A percentile compares a stretch with the other conserved stretches of the same genome.
These are phyloP conservation scores for Lophiostoma macrostomum DNA, from an alignment of 495 filamentous ascomycete species.

Conservation along the genomic window DNA sequence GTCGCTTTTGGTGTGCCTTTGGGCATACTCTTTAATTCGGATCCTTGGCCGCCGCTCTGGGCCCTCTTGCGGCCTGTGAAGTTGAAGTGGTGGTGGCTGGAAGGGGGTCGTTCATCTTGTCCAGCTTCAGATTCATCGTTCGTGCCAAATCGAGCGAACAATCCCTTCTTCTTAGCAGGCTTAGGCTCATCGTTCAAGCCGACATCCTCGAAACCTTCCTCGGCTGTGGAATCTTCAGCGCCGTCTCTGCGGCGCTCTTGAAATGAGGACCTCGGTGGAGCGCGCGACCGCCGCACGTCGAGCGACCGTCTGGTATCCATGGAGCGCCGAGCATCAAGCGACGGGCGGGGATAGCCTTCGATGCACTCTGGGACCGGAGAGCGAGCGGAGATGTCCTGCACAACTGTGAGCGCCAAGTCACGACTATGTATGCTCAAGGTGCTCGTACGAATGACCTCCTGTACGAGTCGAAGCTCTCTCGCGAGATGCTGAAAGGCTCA, in stretches of 20 bases:
- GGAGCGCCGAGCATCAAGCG: slow-evolving; percentile 70
- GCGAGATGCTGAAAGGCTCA: slow-evolving; percentile 93
- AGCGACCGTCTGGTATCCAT: slow-evolving; percentile 64
- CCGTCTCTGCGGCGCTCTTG: slow-evolving; percentile 43
- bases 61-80: slow-evolving; percentile 70
- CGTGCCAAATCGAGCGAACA: slow-evolving; percentile 81
- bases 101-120: slow-evolving; percentile 39
- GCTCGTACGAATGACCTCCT: slow-evolving; percentile 84
- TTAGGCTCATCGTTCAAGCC: slow-evolving; percentile 73
- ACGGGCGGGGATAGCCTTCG: slow-evolving; percentile 60
- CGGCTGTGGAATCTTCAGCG: slow-evolving; percentile 38
- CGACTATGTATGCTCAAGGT: slow-evolving; percentile 3
- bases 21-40: slow-evolving; percentile 45
- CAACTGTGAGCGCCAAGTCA: slow-evolving; percentile 3
- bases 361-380: slow-evolving; percentile 63
- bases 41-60: slow-evolving; percentile 63
- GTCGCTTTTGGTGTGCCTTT: slow-evolving; percentile 9
- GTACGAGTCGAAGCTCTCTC: slow-evolving; percentile 98
- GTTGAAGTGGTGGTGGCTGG: slow-evolving; percentile 58
- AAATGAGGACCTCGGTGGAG: slow-evolving; percentile 48
- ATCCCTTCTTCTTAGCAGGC: slow-evolving; percentile 67
- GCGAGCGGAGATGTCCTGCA: slow-evolving; percentile 86
- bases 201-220: slow-evolving; percentile 87
- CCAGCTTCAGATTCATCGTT: slow-evolving; percentile 41
- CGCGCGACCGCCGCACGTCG: slow-evolving; percentile 60